A percentile compares a stretch with the other conserved stretches of the same genome.
Conservation (phyloP, 1,284 basidiomycete species). For the Ustilago shanxiensis region DNA sequence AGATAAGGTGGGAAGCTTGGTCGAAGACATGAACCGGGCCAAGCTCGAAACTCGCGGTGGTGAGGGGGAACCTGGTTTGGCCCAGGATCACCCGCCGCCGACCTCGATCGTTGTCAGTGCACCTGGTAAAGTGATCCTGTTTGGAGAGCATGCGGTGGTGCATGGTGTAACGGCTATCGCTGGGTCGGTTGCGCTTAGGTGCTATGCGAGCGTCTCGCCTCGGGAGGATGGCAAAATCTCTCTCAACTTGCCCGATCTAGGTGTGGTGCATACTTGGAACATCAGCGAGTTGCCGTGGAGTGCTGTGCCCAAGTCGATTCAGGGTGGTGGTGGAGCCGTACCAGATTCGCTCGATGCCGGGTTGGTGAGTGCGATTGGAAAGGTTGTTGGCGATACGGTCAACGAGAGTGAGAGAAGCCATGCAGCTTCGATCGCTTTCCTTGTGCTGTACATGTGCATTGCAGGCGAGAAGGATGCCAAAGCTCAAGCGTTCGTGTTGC, state of each 20-base stretch:
- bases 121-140: constrained; percentile 97
- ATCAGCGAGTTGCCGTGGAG: constrained; percentile 86
- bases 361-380: constrained; percentile 50
- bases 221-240: constrained; percentile 81
- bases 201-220: constrained; percentile 86
- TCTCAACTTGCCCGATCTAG: constrained; percentile 85
- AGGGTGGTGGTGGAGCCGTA: constrained; percentile 73
- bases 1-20: constrained; percentile 47
- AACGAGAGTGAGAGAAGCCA: constrained; percentile 70
- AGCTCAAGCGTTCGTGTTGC: constrained; percentile 82
- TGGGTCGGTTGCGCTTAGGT: constrained; percentile 92
- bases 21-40: constrained; percentile 55
- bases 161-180: constrained; percentile 97
- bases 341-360: constrained; percentile 72
- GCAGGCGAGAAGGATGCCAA: constrained; percentile 75
- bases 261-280: constrained; percentile 85
- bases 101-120: constrained; percentile 71
- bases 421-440: constrained; percentile 83
- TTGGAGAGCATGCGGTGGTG: constrained; percentile 99
- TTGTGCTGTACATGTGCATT: constrained; percentile 93
- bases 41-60: constrained; percentile 63
- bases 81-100: constrained; percentile 43
- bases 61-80: constrained; percentile 47
- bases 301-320: constrained; percentile 70
- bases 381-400: constrained; percentile 56